Percentiles rank a stretch among this genome's conserved stretches.
Evolutionary conservation across 257 asterid species (phyloP).

Genomic region (Solanum dulcamara): DNA sequence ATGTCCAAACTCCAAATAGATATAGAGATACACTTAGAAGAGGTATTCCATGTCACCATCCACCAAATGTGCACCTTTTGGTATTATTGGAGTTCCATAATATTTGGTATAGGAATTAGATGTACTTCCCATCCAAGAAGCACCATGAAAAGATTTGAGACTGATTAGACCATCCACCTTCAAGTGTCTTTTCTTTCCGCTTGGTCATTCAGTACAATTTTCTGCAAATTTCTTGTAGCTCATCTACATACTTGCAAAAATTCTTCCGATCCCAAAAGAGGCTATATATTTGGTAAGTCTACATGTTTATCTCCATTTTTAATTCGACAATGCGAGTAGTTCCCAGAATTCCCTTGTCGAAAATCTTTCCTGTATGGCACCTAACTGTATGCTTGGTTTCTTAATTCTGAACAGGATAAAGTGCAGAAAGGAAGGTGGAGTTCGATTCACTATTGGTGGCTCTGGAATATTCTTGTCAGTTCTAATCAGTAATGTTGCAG

Average conservation of each 20-base stretch:
- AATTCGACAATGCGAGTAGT: not conserved
- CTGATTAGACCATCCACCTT: not conserved
- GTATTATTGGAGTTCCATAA: not conserved
- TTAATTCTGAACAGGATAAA: constrained; percentile 28
- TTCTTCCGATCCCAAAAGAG: not conserved
- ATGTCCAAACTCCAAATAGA: not conserved
- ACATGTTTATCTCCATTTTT: not conserved
- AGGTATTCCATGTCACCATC: not conserved
- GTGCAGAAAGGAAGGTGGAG: constrained; percentile 57
- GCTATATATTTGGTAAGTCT: not conserved
- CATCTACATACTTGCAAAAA: not conserved
- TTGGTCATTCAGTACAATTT: not conserved
- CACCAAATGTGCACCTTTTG: not conserved
- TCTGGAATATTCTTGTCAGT: constrained; percentile 41
- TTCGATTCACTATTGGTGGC: constrained; percentile 39
- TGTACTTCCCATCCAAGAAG: not conserved
- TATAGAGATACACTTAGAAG: not conserved
- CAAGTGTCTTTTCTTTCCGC: not conserved
- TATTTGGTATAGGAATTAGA: not conserved
- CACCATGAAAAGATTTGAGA: not conserved
- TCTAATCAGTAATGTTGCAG: constrained; percentile 49
- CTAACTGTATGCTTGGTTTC: not conserved
- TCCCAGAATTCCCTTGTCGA: not conserved
- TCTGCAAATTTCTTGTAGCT: not conserved
- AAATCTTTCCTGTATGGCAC: not conserved